Conservation (phyloP, 441 rosid species). For the Bocquillonia castaneifolia region DNA sequence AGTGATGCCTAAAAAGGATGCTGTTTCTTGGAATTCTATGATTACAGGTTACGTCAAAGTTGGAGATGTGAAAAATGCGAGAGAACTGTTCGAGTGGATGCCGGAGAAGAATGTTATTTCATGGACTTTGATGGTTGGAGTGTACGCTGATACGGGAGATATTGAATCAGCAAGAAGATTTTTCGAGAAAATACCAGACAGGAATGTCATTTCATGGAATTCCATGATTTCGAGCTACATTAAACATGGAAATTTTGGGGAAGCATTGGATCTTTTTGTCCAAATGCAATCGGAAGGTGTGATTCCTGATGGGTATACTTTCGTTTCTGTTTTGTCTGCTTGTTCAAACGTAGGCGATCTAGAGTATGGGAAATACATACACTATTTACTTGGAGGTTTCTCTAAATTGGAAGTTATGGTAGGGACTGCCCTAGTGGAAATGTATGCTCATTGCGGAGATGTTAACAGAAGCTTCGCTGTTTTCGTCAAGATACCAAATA, state of each 20-base stretch:
- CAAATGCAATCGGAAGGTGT: constrained; percentile 24
- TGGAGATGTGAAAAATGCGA: constrained; percentile 24
- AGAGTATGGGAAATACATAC: constrained; percentile 24
- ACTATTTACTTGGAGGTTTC: constrained; percentile 19
- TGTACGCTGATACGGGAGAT: constrained; percentile 21
- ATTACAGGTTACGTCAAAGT: constrained; percentile 26
- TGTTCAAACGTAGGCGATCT: constrained; percentile 28
- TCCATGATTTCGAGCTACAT: constrained; percentile 22
- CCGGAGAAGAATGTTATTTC: constrained; percentile 34
- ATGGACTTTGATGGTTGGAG: constrained; percentile 29
- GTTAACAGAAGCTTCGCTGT: constrained; percentile 24
- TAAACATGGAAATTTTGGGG: constrained; percentile 13
- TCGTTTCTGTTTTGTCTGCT: constrained; percentile 27
- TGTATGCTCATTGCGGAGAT: constrained; percentile 32
- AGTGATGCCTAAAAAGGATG: constrained; percentile 56
- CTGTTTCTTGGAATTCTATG: constrained; percentile 61
- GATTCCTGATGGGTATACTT: constrained; percentile 23
- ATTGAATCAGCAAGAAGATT: constrained; percentile 21
- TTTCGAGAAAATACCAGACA: constrained; percentile 25
- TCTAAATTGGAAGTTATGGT: constrained; percentile 19
- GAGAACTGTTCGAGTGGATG: constrained; percentile 26
- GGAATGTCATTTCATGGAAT: constrained; percentile 33
- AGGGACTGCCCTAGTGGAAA: constrained; percentile 29
- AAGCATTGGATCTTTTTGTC: constrained; percentile 23
- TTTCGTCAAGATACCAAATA: constrained; percentile 25